These are phyloP conservation scores for Rosa rugosa DNA, from an alignment of 306 rosid genomes.

Conservation along the genomic window DNA sequence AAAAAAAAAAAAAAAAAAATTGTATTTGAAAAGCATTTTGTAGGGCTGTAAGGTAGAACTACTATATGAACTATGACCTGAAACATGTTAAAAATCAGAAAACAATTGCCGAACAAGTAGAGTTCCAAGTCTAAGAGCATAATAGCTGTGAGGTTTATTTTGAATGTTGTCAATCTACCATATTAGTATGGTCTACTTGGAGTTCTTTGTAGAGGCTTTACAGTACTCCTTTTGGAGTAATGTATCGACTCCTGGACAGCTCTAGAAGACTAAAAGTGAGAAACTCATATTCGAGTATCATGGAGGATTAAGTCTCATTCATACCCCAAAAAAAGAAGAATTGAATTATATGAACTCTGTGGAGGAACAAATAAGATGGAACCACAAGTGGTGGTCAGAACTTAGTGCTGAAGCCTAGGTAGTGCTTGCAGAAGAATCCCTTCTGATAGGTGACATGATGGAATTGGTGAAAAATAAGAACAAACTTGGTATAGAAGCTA, in stretches of 20 bases:
- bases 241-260: neutral
- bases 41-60: neutral
- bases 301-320: neutral
- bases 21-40: neutral
- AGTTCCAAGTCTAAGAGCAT: neutral
- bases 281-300: neutral
- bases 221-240: neutral
- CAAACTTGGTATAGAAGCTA: neutral
- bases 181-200: neutral
- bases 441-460: neutral
- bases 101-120: neutral
- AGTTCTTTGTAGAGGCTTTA: neutral
- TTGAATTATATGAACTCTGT: neutral
- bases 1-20: neutral
- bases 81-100: neutral
- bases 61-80: neutral
- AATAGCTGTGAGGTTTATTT: neutral
- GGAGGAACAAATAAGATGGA: neutral
- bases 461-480: constrained; percentile 14
- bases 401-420: neutral
- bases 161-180: neutral
- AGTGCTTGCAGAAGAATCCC: neutral
- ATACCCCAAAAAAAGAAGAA: neutral
- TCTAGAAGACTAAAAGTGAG: neutral
- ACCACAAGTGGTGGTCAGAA: neutral